Percentiles rank a stretch among this genome's conserved stretches.
Conservation (phyloP, 164 flowering plant species). For the Sedum album region DNA sequence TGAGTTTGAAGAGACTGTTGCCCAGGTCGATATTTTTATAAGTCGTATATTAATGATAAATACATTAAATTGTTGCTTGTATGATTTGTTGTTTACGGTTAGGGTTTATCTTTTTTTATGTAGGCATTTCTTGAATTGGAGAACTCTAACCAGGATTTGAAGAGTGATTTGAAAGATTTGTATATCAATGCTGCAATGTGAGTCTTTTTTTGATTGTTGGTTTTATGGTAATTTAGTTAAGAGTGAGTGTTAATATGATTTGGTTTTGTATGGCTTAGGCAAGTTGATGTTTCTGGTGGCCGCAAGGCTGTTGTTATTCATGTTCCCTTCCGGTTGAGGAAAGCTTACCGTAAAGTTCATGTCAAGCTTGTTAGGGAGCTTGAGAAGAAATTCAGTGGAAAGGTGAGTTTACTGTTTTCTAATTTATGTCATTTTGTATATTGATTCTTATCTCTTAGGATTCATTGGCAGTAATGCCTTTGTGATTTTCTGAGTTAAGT, state of each 20-base stretch:
- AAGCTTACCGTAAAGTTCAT: slow-evolving; percentile 71
- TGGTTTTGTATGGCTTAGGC: slow-evolving; percentile 45
- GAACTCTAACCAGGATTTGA: neutral
- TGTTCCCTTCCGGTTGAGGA: slow-evolving; percentile 73
- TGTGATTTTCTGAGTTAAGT: too few relatives aligned
- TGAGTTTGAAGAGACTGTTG: slow-evolving; percentile 45
- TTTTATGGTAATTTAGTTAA: too few relatives aligned
- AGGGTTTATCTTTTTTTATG: neutral
- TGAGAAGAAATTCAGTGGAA: slow-evolving; percentile 79
- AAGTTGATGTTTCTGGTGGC: slow-evolving; percentile 67
- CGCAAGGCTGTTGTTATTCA: slow-evolving; percentile 72
- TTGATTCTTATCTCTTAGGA: too few relatives aligned
- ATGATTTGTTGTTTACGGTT: neutral
- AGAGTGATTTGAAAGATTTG: neutral
- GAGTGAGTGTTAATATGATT: too few relatives aligned
- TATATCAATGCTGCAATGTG: neutral
- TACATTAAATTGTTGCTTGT: too few relatives aligned
- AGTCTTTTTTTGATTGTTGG: neutral
- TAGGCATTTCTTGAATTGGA: neutral
- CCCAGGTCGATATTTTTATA: slow-evolving; percentile 18
- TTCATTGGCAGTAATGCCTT: too few relatives aligned
- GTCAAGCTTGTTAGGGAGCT: slow-evolving; percentile 74
- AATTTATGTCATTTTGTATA: too few relatives aligned
- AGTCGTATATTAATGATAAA: too few relatives aligned
- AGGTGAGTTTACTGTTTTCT: too few relatives aligned